Conservation (phyloP, 495 filamentous ascomycete species). For the Annulohypoxylon moriforme region DNA sequence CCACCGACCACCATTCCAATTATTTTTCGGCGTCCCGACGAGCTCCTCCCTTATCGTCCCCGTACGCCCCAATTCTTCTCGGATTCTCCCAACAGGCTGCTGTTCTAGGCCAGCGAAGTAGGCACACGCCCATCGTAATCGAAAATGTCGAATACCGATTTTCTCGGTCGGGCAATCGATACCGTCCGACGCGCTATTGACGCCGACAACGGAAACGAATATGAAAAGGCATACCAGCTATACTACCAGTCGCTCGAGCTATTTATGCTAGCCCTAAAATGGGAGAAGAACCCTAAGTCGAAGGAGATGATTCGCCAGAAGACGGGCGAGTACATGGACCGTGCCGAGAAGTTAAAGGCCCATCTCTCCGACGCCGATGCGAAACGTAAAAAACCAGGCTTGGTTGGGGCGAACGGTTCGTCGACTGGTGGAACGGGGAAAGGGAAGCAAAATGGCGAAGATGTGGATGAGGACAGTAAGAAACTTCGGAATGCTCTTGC, state of each 20-base stretch:
- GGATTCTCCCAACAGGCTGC: slow-evolving; percentile 1
- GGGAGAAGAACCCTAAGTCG: slow-evolving; percentile 96
- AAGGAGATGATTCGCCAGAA: slow-evolving; percentile 98
- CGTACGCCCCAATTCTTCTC: slow-evolving; percentile 7
- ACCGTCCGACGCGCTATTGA: slow-evolving; percentile 97
- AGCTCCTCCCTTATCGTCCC: background rate
- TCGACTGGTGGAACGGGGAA: slow-evolving; percentile 72
- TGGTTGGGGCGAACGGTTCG: slow-evolving; percentile 88
- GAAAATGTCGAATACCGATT: slow-evolving; percentile 96
- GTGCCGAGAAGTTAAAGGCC: slow-evolving; percentile 94
- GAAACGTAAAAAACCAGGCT: slow-evolving; percentile 76
- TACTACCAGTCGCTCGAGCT: slow-evolving; percentile 95
- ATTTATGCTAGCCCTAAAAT: slow-evolving; percentile 97
- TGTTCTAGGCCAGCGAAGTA: background rate
- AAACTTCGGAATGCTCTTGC: slow-evolving; percentile 90
- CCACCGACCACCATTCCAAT: slow-evolving; percentile 20
- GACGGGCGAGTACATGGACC: slow-evolving; percentile 95
- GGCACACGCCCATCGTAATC: slow-evolving; percentile 24
- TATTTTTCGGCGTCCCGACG: background rate
- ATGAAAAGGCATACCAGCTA: slow-evolving; percentile 92
- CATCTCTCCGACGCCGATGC: slow-evolving; percentile 82
- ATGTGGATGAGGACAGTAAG: slow-evolving; percentile 89
- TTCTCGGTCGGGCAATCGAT: slow-evolving; percentile 93
- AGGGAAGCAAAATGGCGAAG: slow-evolving; percentile 60
- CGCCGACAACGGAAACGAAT: slow-evolving; percentile 92